Base-by-base conservation (phyloP, 2,329 filamentous ascomycete genomes). In the Neobulgaria alba region DNA sequence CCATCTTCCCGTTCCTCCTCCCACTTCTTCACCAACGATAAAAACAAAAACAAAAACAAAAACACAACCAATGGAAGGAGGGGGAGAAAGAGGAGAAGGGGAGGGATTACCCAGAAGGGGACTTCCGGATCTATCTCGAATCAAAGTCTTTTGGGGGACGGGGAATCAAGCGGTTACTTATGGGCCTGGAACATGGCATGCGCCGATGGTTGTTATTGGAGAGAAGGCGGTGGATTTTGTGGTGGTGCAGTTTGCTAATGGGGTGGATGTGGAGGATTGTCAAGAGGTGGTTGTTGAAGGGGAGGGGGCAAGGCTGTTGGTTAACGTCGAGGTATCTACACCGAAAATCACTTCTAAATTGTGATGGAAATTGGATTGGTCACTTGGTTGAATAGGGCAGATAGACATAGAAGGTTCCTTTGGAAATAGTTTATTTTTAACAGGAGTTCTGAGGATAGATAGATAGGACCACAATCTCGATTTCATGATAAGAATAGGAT, bases 161-260 rank as follows among this genome's bases (percentile, higher is more conserved):
- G 80, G 78, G 2, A 71, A 73, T 17, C 87, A 95, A 66, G 89
- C 87, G 9, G 86, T 98, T 10, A 95, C 88, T 2, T 98, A 96
- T 61, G 87, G 76, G 1, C 79, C 85, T 1, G 92, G 87, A 4
- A 95, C 88, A 39, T 98, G 82, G 77, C 92, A 98, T 67, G 88
- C 90, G 46, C 92, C 92, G 0, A 96, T 98, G 90, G 84, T 88
- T 10, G 88, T 86, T 12, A 63, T 96, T 36, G 89, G 89, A 1
- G 61, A 65, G 33, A 64, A 68, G 39, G 71, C 79, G 15, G 68
- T 95, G 35, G 86, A 92, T 58, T 96, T 95, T 61, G 75, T 94
- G 4, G 90, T 96, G 2, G 75, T 85, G 51, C 90, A 96, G 66
- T 92, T 85, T 66, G 79, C 80, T 23, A 96, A 93, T 62, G 88